Evolutionary conservation across 345 rosid genomes (phyloP).

Genomic region (Aquilaria malaccensis): DNA sequence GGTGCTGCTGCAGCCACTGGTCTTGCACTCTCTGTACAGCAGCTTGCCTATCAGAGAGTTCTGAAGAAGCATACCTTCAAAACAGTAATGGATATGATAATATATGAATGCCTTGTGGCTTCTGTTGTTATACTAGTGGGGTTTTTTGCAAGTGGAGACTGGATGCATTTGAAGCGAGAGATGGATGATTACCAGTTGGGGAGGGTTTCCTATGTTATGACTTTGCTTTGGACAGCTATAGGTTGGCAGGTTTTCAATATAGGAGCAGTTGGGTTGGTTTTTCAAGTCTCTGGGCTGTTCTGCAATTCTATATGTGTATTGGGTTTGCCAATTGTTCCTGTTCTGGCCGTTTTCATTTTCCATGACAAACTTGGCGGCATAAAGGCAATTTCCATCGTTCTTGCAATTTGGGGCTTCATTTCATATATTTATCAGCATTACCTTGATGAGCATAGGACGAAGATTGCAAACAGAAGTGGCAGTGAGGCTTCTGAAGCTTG

Average conservation of each 20-base stretch:
- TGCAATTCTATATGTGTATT: slow-evolving; percentile 44
- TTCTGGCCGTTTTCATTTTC: slow-evolving; percentile 45
- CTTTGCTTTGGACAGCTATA: slow-evolving; percentile 40
- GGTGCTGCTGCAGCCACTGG: slow-evolving; percentile 19
- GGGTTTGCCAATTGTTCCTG: slow-evolving; percentile 37
- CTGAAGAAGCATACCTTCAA: slow-evolving; percentile 33
- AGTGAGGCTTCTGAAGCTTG: not conserved
- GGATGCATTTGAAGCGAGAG: slow-evolving; percentile 33
- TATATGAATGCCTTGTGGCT: slow-evolving; percentile 34
- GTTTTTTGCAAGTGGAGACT: slow-evolving; percentile 39
- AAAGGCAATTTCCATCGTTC: slow-evolving; percentile 39
- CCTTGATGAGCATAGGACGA: slow-evolving; percentile 17
- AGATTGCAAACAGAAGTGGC: slow-evolving; percentile 5
- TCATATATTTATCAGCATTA: slow-evolving; percentile 46
- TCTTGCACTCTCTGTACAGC: slow-evolving; percentile 12
- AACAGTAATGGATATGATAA: slow-evolving; percentile 35
- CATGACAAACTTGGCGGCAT: slow-evolving; percentile 48
- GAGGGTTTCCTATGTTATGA: slow-evolving; percentile 33
- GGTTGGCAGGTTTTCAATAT: slow-evolving; percentile 39
- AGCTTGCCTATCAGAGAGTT: slow-evolving; percentile 38
- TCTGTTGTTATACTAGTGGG: slow-evolving; percentile 36
- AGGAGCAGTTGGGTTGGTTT: slow-evolving; percentile 41
- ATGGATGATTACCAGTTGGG: slow-evolving; percentile 30
- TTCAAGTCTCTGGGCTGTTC: slow-evolving; percentile 44
- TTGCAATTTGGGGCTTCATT: slow-evolving; percentile 48